These are phyloP conservation scores for Aquilaria agallochum DNA, from an alignment of 441 rosid genomes.

Conservation along the genomic window DNA sequence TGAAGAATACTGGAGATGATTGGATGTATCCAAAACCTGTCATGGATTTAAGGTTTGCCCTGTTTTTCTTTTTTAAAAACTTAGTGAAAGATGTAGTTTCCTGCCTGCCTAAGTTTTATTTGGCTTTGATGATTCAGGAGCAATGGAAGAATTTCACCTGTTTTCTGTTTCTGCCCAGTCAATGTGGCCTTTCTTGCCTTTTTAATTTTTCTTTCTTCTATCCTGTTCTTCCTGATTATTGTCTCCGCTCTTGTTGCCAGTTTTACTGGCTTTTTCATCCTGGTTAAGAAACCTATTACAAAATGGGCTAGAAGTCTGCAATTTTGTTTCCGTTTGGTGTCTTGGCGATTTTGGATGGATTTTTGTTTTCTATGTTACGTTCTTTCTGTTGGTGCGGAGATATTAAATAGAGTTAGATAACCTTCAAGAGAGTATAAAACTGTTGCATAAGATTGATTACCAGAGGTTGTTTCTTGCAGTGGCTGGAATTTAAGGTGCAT, in stretches of 20 bases:
- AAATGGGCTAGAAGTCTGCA: too few species aligned
- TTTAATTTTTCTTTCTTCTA: background rate
- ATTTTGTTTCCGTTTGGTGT: too few species aligned
- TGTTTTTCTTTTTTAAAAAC: conserved; percentile 1
- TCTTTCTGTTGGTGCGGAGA: too few species aligned
- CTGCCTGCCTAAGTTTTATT: conserved; percentile 3
- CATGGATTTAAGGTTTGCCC: conserved; percentile 85
- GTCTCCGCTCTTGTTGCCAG: too few species aligned
- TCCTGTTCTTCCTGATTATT: background rate
- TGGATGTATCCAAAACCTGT: conserved; percentile 99
- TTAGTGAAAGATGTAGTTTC: background rate
- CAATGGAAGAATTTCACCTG: background rate
- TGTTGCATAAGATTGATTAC: too few species aligned
- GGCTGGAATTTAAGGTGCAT: conserved; percentile 98
- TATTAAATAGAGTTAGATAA: too few species aligned
- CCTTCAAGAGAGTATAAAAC: too few species aligned
- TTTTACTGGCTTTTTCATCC: background rate
- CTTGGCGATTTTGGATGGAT: too few species aligned
- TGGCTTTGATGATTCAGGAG: background rate
- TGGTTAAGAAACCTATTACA: too few species aligned
- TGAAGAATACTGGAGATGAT: conserved; percentile 86
- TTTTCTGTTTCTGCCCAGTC: background rate
- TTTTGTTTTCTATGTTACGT: too few species aligned
- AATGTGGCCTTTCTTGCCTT: background rate
- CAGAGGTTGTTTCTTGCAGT: conserved; percentile 27